Evolutionary conservation across 2,329 filamentous ascomycete species (phyloP), one percentile per base, ranked within the genome.

Genomic region (Magnaporthiopsis rhizophila): DNA sequence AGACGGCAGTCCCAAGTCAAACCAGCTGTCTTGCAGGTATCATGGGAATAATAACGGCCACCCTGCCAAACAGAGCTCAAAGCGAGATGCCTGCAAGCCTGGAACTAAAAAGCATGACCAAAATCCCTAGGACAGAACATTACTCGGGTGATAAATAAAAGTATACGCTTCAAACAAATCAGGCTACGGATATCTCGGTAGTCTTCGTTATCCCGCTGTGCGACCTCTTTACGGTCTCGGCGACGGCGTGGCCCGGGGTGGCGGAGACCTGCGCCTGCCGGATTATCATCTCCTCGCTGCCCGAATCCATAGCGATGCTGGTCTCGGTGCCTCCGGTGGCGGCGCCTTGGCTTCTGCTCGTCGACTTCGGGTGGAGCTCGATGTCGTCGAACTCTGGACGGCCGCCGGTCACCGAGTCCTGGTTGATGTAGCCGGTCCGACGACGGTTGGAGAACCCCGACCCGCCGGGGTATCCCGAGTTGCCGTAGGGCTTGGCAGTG

Each of bases 251-350:
- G 3, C 7, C 45, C 18, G 18, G n/a, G 6, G 45, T 53, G 45
- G n/a, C 45, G 45, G 18, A n/a, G 45, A 34, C 38, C 36, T 38
- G 38, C 58, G 5, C 34, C 36, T 38, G 38, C 58, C 61, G 64
- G 18, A 65, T 32, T 7, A 65, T 65, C 3, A 65, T 61, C 50
- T 65, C 64, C 45, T 65, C 64, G 61, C 64, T 65, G 30, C 58
- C 57, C 34, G 64, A 50, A n/a, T 65, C 64, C 13, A 34, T 34
- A 7, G 11, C 32, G 24, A 57, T 59, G 13, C 21, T 56, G 36
- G 12, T 45, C n/a, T 32, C 30, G 59, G 21, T 60, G 57, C 24
- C 36, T 21, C 30, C 36, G 15, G 11, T 18, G 59, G 28, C 28
- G 28, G 32, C 24, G 59, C 7, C 32, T 38, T 32, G 36, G 32